A percentile compares a stretch with the other conserved stretches of the same genome.
Conservation (phyloP, 2,329 filamentous ascomycete genomes). For the Magnaporthiopsis rhizophila region DNA sequence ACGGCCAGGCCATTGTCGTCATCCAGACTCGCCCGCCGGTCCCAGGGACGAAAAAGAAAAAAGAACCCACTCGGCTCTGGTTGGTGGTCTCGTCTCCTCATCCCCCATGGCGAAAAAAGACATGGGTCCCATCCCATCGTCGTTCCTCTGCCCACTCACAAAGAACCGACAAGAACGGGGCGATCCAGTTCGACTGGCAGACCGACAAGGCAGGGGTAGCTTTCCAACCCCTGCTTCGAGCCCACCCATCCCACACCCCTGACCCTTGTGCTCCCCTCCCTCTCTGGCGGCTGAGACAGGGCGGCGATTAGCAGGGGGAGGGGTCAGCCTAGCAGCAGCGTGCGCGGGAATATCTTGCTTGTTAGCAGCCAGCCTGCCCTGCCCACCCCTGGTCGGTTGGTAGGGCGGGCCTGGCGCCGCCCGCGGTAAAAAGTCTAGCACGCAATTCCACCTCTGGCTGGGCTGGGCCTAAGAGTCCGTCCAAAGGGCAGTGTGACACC, state of each 20-base stretch:
- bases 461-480: background rate
- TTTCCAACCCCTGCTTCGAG: background rate
- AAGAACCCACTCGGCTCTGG: background rate
- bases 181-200: background rate
- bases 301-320: background rate
- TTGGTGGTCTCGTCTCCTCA: background rate
- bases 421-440: slow-evolving; percentile 2
- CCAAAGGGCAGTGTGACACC: background rate
- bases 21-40: background rate
- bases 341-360: background rate
- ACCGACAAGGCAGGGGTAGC: background rate
- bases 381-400: background rate
- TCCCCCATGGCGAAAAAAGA: background rate
- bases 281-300: slow-evolving; percentile 5
- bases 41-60: background rate
- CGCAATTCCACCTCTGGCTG: slow-evolving; percentile 1
- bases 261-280: background rate
- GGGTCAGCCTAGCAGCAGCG: too few relatives aligned
- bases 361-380: too few relatives aligned
- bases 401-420: background rate
- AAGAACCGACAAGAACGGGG: background rate
- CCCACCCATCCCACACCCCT: background rate
- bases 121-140: background rate
- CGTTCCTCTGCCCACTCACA: background rate
- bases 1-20: background rate